phyloP scores from a whole-genome alignment of 2,329 filamentous ascomycete species.

The Eutypa lata region DNA sequence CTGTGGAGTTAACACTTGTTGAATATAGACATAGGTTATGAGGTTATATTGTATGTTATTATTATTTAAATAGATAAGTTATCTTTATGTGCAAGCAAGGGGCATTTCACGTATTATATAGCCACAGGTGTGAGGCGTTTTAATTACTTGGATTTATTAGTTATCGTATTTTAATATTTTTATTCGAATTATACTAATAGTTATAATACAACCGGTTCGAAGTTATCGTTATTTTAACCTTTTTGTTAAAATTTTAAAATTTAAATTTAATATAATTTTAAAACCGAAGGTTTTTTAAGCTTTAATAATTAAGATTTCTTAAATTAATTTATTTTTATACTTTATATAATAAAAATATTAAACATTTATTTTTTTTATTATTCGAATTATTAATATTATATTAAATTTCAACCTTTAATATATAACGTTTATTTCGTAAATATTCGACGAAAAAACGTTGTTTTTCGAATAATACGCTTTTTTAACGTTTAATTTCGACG shows the following conservation, averaged over 20 bases:
- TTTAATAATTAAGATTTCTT: neutral
- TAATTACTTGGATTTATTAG: too few relatives aligned
- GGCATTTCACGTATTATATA: neutral
- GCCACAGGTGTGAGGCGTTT: neutral
- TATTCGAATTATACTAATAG: too few relatives aligned
- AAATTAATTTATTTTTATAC: neutral
- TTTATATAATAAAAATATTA: neutral
- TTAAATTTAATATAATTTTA: neutral
- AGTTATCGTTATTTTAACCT: too few relatives aligned
- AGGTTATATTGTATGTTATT: too few relatives aligned
- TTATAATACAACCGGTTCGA: too few relatives aligned
- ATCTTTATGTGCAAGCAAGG: neutral
- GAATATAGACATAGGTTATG: too few relatives aligned
- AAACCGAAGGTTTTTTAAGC: neutral
- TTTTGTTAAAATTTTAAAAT: too few relatives aligned
- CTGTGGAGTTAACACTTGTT: too few relatives aligned
- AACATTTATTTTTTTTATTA: neutral
- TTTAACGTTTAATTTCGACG: neutral
- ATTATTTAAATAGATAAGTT: too few relatives aligned
- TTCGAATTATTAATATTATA: neutral
- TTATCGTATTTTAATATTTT: too few relatives aligned
- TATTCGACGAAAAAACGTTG: neutral
- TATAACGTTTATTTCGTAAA: neutral
- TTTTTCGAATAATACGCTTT: neutral
- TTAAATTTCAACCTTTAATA: neutral